Evolutionary conservation across 2,329 filamentous ascomycete genomes (phyloP), one percentile per base, ranked within the genome.

Genomic region (Ceratocystis destructans): DNA sequence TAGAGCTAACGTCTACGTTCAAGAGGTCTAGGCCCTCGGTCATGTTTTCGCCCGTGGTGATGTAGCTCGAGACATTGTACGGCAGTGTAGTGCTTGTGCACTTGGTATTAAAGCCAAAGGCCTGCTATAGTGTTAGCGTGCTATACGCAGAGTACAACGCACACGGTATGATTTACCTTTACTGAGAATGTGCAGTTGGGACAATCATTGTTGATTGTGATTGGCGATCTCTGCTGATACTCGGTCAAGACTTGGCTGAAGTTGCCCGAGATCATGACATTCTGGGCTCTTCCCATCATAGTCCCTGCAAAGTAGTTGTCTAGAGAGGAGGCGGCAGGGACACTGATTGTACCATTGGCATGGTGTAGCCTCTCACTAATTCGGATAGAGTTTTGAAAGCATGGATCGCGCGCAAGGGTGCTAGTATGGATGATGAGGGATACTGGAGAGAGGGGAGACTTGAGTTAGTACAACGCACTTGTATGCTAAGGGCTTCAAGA

Each of bases 331-430:
- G 64, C 64, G 10, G 64, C 64, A 10, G 67, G 64, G 3, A 68
- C 61, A 20, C 50, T 45, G 55, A 64, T 64, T 4, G 67, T 68
- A 3, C 67, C 67, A 31, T 68, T 68, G 7, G 20, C 62, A 33
- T 64, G 41, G 45, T 66, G 57, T 5, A 61, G 28, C 17, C 61
- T 65, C 45, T 68, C 67, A 8, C 44, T 61, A 17, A 68, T 66
- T 25, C 67, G 64, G 50, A 68, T 68, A 2, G 67, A 68, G 48
- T 68, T 68, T 50, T 68, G 67, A 44, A 68, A 68, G 31, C 48
- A 59, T 1, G 67, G 67, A 50, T 68, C 67, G 20, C 67, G 67
- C 1, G 48, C 64, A 46, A 68, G 17, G 2, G 67, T 68, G 53
- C 67, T 68, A 1, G 67, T 61, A 25, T 68, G 67, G 44, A 66